Conservation (phyloP, 805 yeast species). For the Wickerhamiella slavikovae region DNA sequence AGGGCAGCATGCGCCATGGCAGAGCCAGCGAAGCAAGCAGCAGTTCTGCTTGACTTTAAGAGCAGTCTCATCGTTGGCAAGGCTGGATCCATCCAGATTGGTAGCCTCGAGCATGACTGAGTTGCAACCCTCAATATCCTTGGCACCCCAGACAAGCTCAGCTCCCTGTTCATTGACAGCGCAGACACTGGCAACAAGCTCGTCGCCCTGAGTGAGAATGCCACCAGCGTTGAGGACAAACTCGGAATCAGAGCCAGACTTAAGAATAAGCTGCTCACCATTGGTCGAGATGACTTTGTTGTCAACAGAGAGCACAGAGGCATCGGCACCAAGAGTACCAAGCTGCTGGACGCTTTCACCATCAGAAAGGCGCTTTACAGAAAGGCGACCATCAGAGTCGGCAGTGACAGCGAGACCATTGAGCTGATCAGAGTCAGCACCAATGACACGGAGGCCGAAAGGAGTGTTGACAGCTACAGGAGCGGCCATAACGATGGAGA, state of each 20-base stretch:
- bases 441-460: slow-evolving; percentile 3
- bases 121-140: not conserved
- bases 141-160: slow-evolving; percentile 1
- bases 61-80: not conserved
- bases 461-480: slow-evolving; percentile 4
- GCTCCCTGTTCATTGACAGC: not conserved
- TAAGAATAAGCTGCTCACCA: not conserved
- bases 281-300: not conserved
- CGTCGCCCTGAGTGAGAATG: not conserved
- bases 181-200: not conserved
- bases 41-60: not conserved
- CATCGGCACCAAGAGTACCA: slow-evolving; percentile 3
- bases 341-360: slow-evolving; percentile 3
- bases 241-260: too few relatives aligned
- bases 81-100: not conserved
- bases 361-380: slow-evolving; percentile 3
- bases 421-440: not conserved
- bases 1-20: slow-evolving; percentile 1
- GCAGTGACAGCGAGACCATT: slow-evolving; percentile 3
- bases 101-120: not conserved
- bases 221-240: not conserved
- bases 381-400: slow-evolving; percentile 7
- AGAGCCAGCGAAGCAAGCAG: not conserved
- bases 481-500: slow-evolving; percentile 8
- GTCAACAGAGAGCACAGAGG: not conserved